Conservation (phyloP, 805 yeast species). For the Yamadazyma scolyti region DNA sequence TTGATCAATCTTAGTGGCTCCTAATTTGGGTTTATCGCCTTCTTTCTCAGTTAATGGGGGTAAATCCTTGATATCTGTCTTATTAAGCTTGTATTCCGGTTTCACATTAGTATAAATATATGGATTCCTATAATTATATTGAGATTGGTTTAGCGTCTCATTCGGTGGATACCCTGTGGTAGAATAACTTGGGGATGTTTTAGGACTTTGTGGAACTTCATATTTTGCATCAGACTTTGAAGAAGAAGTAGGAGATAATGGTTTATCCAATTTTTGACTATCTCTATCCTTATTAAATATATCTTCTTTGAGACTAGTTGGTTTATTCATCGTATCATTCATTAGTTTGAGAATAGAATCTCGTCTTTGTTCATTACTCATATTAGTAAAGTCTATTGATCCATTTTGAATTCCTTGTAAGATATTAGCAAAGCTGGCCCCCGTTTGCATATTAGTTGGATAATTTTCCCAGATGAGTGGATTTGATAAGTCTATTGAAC, state of each 20-base stretch:
- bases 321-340: conserved; percentile 18
- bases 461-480: conserved; percentile 22
- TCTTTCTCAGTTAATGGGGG: conserved; percentile 13
- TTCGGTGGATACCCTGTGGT: background rate
- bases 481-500: conserved; percentile 23
- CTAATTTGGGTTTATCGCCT: conserved; percentile 68
- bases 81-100: background rate
- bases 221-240: conserved; percentile 26
- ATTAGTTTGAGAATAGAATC: conserved; percentile 36
- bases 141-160: background rate
- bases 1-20: conserved; percentile 88
- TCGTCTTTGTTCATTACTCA: conserved; percentile 38
- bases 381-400: conserved; percentile 33
- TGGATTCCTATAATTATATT: conserved; percentile 4
- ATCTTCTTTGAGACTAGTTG: conserved; percentile 33
- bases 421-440: conserved; percentile 27
- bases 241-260: conserved; percentile 34
- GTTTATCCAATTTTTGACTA: conserved; percentile 6
- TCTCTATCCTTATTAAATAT: conserved; percentile 25
- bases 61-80: background rate
- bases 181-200: conserved; percentile 27
- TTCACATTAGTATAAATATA: too few relatives aligned
- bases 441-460: conserved; percentile 11
- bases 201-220: conserved; percentile 40
- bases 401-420: conserved; percentile 33